These are phyloP conservation scores for Kockiozyma suomiensis DNA, from an alignment of 805 yeast species.

Conservation along the genomic window DNA sequence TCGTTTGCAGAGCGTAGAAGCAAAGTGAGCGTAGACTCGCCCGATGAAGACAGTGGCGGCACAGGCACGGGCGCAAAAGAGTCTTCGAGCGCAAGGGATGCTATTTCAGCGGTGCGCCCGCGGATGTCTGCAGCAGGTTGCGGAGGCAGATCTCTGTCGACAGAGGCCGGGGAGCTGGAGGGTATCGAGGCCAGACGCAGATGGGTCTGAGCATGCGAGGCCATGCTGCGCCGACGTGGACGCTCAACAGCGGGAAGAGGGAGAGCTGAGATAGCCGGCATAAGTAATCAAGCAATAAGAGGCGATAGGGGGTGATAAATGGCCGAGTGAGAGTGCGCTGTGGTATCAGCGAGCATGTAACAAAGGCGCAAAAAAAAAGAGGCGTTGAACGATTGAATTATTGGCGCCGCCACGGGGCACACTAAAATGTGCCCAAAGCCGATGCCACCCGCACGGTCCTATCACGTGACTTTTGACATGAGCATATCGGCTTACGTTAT, in stretches of 20 bases:
- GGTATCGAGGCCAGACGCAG: conserved; percentile 24
- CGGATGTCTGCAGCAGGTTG: conserved; percentile 15
- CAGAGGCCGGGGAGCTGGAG: conserved; percentile 8
- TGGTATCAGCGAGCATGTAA: not conserved
- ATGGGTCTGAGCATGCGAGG: conserved; percentile 27
- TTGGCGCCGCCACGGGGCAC: not conserved
- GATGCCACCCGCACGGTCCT: not conserved
- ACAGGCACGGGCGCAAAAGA: conserved; percentile 10
- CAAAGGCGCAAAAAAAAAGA: not conserved
- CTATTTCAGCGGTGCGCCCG: conserved; percentile 34
- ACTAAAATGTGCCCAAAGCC: not conserved
- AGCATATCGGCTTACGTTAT: not conserved
- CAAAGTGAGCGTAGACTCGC: conserved; percentile 18
- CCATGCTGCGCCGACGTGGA: conserved; percentile 6
- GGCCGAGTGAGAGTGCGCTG: too few species aligned
- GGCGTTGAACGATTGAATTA: too few species aligned
- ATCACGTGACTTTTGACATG: not conserved
- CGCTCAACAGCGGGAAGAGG: conserved; percentile 1
- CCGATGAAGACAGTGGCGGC: conserved; percentile 21
- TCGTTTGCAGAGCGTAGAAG: conserved; percentile 12
- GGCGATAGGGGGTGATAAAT: too few species aligned
- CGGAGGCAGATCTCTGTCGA: not conserved
- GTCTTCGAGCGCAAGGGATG: conserved; percentile 28
- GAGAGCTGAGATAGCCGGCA: not conserved
- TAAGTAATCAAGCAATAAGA: not conserved